A percentile compares a stretch with the other conserved stretches of the same genome.
Evolutionary conservation across 1,284 basidiomycete genomes (phyloP).

Genomic region (Pyrrhoderma lamaoense): DNA sequence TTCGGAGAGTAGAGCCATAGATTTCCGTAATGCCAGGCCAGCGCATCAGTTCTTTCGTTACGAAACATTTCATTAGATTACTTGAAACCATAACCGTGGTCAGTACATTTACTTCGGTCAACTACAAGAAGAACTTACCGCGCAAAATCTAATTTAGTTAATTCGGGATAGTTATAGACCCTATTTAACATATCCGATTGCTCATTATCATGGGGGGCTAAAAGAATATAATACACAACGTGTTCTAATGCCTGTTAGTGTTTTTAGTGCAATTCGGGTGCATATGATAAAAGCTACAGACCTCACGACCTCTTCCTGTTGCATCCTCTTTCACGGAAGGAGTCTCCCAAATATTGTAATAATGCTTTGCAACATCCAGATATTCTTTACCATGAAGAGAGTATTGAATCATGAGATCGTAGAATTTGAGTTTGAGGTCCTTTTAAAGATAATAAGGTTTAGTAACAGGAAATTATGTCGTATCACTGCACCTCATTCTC

Average conservation of each 20-base stretch:
- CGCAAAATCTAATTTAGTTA: constrained; percentile 79
- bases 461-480: not conserved
- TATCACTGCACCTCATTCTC: constrained; percentile 70
- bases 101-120: constrained; percentile 8
- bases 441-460: constrained; percentile 29
- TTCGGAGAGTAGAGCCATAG: constrained; percentile 79
- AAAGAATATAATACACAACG: constrained; percentile 90
- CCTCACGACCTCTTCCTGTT: constrained; percentile 64
- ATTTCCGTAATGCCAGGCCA: constrained; percentile 95
- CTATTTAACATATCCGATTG: constrained; percentile 96
- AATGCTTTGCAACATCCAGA: constrained; percentile 92
- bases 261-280: constrained; percentile 11
- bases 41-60: constrained; percentile 92
- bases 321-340: constrained; percentile 82
- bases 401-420: constrained; percentile 94
- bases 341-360: constrained; percentile 95
- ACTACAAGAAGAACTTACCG: constrained; percentile 53
- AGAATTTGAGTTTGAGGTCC: constrained; percentile 95
- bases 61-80: constrained; percentile 94
- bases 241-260: constrained; percentile 73
- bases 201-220: constrained; percentile 93
- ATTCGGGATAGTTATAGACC: constrained; percentile 69
- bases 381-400: constrained; percentile 82
- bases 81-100: constrained; percentile 37
- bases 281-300: constrained; percentile 32